Percentiles rank a stretch among this genome's conserved stretches.
Conservation (phyloP, 169 alveolate genomes). For the Plasmodium vinckei region DNA sequence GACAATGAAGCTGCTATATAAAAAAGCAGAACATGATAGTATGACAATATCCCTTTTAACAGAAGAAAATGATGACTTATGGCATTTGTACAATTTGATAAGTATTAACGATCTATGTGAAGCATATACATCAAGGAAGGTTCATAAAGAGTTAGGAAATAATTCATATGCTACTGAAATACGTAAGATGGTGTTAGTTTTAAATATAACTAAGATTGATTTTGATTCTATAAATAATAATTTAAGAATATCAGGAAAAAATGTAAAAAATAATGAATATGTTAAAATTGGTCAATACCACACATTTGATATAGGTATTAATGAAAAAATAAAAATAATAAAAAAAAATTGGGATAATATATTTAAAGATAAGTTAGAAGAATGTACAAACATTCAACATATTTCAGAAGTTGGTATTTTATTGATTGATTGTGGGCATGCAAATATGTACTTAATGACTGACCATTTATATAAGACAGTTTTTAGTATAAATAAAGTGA, state of each 20-base stretch:
- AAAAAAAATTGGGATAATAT: constrained; percentile 76
- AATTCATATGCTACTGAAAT: constrained; percentile 68
- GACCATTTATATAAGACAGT: constrained; percentile 19
- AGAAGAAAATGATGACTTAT: constrained; percentile 84
- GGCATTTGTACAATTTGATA: constrained; percentile 83
- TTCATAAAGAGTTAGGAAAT: constrained; percentile 56
- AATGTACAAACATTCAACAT: constrained; percentile 35
- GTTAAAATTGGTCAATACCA: constrained; percentile 85
- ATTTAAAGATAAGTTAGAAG: constrained; percentile 39
- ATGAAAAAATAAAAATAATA: constrained; percentile 79
- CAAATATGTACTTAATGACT: constrained; percentile 51
- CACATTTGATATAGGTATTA: constrained; percentile 80
- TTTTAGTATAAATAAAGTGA: constrained; percentile 22
- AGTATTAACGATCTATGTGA: constrained; percentile 78
- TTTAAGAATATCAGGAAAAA: constrained; percentile 81
- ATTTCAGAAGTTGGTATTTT: constrained; percentile 35
- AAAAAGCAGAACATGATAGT: constrained; percentile 20
- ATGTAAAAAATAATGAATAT: constrained; percentile 70
- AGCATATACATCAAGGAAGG: constrained; percentile 78
- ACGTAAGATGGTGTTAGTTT: constrained; percentile 14
- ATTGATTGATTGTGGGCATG: constrained; percentile 44
- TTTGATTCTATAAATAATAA: constrained; percentile 80
- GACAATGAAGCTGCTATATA: constrained; percentile 45
- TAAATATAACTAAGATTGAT: constrained; percentile 60
- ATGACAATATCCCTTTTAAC: constrained; percentile 27